phyloP scores from a whole-genome alignment of 257 asterid species.

The Solanum piurae region DNA sequence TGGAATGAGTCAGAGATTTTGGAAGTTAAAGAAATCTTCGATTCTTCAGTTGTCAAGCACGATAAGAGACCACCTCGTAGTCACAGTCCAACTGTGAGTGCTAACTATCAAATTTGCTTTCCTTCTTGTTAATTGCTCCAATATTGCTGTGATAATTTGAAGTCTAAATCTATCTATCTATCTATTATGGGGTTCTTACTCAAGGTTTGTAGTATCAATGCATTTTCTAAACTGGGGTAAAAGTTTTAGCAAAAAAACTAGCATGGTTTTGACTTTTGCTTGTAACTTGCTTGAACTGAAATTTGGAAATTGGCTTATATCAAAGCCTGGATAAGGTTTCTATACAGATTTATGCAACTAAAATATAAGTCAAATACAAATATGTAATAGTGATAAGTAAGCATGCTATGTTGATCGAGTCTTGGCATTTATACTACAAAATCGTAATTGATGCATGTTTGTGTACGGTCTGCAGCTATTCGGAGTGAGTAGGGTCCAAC shows the following conservation, averaged over 20 bases:
- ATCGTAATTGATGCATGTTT: neutral
- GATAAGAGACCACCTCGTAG: constrained; percentile 23
- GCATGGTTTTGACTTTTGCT: neutral
- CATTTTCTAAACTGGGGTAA: neutral
- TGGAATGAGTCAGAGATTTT: constrained; percentile 58
- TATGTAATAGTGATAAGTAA: neutral
- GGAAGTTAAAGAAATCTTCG: constrained; percentile 37
- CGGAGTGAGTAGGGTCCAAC: neutral
- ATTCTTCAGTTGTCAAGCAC: constrained; percentile 37
- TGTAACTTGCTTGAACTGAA: neutral
- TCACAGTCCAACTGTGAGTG: constrained; percentile 45
- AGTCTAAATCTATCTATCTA: neutral
- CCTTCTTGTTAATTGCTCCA: neutral
- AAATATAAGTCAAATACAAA: neutral
- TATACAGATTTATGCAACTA: neutral
- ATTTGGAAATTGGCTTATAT: neutral
- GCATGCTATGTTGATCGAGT: neutral
- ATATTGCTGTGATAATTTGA: neutral
- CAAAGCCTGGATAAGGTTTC: neutral
- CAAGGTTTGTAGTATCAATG: neutral
- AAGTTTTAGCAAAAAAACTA: neutral
- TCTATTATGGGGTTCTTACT: neutral
- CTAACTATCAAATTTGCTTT: neutral
- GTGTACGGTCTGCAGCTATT: neutral
- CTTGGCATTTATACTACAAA: neutral